These are phyloP conservation scores for Mucuna pruriens DNA, from an alignment of 306 rosid species.

Conservation along the genomic window DNA sequence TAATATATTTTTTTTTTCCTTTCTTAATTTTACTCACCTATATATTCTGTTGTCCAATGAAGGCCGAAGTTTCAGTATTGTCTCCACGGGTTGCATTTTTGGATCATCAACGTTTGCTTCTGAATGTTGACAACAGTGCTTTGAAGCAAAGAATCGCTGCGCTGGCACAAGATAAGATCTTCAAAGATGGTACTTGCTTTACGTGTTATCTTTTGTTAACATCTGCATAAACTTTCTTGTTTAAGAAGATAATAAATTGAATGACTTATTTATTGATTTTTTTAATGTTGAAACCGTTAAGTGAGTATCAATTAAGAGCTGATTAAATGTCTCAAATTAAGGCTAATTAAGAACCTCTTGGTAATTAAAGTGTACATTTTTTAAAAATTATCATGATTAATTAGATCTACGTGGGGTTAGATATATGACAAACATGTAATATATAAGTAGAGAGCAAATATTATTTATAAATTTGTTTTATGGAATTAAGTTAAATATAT, in stretches of 20 bases:
- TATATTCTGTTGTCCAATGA: constrained; percentile 30
- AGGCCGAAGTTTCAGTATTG: constrained; percentile 92
- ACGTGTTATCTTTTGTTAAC: background rate
- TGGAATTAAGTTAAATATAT: too few species aligned
- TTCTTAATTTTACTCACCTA: background rate
- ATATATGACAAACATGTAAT: too few species aligned
- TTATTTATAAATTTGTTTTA: too few species aligned
- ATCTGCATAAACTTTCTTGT: background rate
- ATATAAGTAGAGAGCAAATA: too few species aligned
- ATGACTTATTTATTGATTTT: background rate
- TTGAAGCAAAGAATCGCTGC: constrained; percentile 98
- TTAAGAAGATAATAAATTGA: background rate
- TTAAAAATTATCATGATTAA: background rate
- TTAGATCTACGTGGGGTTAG: too few species aligned
- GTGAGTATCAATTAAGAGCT: constrained; percentile 5
- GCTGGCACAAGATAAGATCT: constrained; percentile 88
- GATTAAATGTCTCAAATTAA: background rate
- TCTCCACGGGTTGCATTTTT: constrained; percentile 93
- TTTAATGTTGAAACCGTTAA: background rate
- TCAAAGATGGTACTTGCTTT: constrained; percentile 80
- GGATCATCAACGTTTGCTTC: constrained; percentile 93
- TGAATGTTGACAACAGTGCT: constrained; percentile 94
- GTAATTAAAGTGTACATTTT: background rate
- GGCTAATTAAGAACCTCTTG: background rate
- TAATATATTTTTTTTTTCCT: background rate